phyloP scores from a whole-genome alignment of 441 rosid genomes.

The Pelargonium citronellum region DNA sequence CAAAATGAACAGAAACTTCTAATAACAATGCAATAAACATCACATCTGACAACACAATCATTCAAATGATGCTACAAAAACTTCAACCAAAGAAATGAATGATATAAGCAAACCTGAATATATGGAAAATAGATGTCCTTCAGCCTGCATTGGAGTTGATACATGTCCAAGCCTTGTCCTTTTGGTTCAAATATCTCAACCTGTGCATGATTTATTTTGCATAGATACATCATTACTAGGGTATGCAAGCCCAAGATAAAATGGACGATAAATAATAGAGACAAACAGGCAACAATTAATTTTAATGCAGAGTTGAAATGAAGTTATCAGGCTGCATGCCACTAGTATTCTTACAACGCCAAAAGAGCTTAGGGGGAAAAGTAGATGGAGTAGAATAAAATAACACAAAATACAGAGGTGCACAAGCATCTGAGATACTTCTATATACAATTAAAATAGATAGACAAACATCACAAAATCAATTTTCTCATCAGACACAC shows the following conservation, averaged over 20 bases:
- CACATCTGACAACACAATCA: neutral
- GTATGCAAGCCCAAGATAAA: neutral
- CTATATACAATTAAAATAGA: neutral
- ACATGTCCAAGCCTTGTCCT: conserved; percentile 25
- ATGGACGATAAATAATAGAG: neutral
- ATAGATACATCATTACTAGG: neutral
- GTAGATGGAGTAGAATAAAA: neutral
- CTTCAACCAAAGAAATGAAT: neutral
- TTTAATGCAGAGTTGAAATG: neutral
- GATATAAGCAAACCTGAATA: conserved; percentile 46
- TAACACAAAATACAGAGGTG: neutral
- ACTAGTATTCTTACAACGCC: neutral
- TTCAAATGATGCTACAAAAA: neutral
- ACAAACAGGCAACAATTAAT: neutral
- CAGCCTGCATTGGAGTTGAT: conserved; percentile 52
- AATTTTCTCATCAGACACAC: no score
- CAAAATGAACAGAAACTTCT: neutral
- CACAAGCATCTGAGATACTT: neutral
- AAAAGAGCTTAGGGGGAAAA: neutral
- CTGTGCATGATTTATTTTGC: conserved; percentile 28
- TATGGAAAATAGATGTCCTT: conserved; percentile 88
- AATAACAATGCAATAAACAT: neutral
- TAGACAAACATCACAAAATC: neutral
- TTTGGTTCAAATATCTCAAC: conserved; percentile 49
- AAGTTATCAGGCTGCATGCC: neutral